phyloP scores from a whole-genome alignment of 1,139 yeast species.

The Petasospora rhodanensis region DNA sequence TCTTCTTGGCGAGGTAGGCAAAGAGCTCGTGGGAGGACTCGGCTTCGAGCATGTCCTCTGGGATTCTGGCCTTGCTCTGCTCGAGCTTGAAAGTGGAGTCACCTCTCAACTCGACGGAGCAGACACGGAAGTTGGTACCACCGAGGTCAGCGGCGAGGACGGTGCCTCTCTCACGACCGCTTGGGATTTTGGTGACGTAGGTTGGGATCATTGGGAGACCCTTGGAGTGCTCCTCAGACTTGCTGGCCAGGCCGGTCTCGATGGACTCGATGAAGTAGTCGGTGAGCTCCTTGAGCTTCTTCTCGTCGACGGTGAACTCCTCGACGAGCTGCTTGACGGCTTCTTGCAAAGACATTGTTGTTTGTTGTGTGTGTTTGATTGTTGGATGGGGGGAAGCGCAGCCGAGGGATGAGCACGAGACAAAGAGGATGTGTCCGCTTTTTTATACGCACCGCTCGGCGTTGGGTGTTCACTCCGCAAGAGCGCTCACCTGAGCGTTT shows the following conservation, averaged over 20 bases:
- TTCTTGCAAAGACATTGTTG: constrained; percentile 1
- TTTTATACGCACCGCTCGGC: too few relatives aligned
- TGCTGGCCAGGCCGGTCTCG: constrained; percentile 10
- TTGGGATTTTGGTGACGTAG: constrained; percentile 73
- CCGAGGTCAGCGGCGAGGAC: constrained; percentile 82
- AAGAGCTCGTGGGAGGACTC: constrained; percentile 58
- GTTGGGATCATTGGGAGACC: constrained; percentile 86
- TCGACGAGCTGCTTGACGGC: constrained; percentile 10
- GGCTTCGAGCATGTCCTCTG: constrained; percentile 61
- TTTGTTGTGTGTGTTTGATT: neutral
- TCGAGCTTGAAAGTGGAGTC: constrained; percentile 70
- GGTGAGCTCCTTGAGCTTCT: constrained; percentile 13
- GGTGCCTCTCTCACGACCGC: constrained; percentile 75
- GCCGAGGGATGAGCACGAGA: too few relatives aligned
- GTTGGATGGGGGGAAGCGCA: too few relatives aligned
- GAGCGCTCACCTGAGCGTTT: too few relatives aligned
- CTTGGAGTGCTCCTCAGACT: constrained; percentile 9
- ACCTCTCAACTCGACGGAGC: constrained; percentile 76
- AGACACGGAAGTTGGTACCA: constrained; percentile 86
- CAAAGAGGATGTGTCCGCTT: too few relatives aligned
- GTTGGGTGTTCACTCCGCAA: too few relatives aligned
- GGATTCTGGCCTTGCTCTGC: constrained; percentile 72
- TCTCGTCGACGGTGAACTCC: constrained; percentile 12
- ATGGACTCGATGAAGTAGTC: constrained; percentile 14
- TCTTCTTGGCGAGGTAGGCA: constrained; percentile 65